Conservation (phyloP, 257 asterid species). For the Nicotiana undulata region DNA sequence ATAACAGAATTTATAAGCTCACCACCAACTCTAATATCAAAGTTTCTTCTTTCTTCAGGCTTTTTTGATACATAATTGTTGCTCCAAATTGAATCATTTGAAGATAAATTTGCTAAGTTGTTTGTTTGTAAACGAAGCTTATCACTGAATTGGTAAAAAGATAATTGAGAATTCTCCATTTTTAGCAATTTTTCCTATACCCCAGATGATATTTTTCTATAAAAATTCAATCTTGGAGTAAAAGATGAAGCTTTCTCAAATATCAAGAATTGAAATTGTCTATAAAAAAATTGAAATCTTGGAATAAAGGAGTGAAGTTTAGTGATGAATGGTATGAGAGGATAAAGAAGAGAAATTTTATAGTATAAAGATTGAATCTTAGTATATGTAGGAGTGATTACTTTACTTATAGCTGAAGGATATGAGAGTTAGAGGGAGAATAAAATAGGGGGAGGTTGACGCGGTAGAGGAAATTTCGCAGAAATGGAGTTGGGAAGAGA, state of each 20-base stretch:
- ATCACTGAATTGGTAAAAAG: conserved; percentile 93
- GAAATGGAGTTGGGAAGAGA: too few relatives aligned
- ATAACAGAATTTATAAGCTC: conserved; percentile 15
- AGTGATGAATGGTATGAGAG: too few relatives aligned
- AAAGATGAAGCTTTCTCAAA: too few relatives aligned
- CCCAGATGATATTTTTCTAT: background rate
- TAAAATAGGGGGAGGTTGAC: too few relatives aligned
- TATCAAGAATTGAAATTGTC: background rate
- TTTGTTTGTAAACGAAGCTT: conserved; percentile 64
- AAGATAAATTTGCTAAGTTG: conserved; percentile 51
- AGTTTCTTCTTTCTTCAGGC: conserved; percentile 66
- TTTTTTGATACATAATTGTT: conserved; percentile 46
- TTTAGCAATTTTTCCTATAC: background rate
- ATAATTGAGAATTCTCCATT: conserved; percentile 34
- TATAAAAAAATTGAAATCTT: background rate
- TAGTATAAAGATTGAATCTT: too few relatives aligned
- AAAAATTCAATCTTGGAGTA: background rate
- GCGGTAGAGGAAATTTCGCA: too few relatives aligned
- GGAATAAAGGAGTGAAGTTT: too few relatives aligned
- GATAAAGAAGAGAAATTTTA: too few relatives aligned
- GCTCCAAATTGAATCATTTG: conserved; percentile 95
- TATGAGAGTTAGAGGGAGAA: too few relatives aligned
- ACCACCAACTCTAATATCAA: conserved; percentile 64
- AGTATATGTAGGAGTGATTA: too few relatives aligned
- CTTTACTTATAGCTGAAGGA: too few relatives aligned